Evolutionary conservation across 2,329 filamentous ascomycete genomes (phyloP), one percentile per base, ranked within the genome.

Genomic region (Coniochaeta ligniaria): DNA sequence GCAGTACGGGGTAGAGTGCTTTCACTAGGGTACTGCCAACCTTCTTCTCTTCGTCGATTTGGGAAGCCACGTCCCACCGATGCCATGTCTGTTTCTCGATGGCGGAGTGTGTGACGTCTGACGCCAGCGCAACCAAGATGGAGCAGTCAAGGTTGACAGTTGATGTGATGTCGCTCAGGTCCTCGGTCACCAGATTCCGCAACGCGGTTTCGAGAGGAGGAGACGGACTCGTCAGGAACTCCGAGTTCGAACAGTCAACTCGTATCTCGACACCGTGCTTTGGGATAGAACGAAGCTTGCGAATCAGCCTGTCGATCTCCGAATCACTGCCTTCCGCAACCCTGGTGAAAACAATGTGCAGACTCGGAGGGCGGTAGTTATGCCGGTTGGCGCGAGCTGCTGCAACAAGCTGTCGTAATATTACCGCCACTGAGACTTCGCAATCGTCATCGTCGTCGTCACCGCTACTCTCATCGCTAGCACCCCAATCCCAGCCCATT

Each of bases 81-180:
- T 75, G 75, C 69, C 75, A 75, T 1, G 73, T 67, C 61, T 77
- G 69, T 33, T 70, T 65, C 0, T 66, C 57, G 6, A 79, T 72
- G 7, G 65, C 61, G 5, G 68, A 67, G 69, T 92, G 88, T 1
- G 87, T 89, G 28, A 92, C 84, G 66, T 93, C 90, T 0, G 89
- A 91, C 1, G 88, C 83, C 2, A 92, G 76, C 5, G 88, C 89
- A 6, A 93, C 80, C 6, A 93, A 79, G 55, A 91, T 83, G 1
- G 89, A 91, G 59, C 84, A 87, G 70, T 88, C 86, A 60, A 88
- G 79, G 67, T 88, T 86, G 31, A 87, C 69, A 0, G 73, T 77
- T 0, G 65, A 50, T 1, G 69, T 71, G 17, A 73, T 57, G 1
- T 69, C 61, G 1, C 54, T 60, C 17, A 61, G 60, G 35, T 62